Evolutionary conservation across 1,284 basidiomycete species (phyloP), one percentile per base, ranked within the genome.

Genomic region (Puccinia novopanici): DNA sequence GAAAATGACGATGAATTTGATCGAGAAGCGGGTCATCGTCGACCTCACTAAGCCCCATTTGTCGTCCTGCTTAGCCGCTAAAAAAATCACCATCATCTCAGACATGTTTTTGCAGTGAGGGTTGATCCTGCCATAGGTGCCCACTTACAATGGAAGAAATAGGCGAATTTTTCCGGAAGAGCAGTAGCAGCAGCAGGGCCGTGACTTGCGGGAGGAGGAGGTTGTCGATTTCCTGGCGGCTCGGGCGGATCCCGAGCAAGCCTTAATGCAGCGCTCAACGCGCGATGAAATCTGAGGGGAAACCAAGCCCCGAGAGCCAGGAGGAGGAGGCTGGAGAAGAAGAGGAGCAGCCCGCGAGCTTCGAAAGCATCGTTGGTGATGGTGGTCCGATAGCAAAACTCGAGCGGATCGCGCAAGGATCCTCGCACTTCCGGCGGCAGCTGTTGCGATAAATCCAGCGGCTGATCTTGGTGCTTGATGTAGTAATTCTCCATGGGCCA

Each of bases 371-470:
- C 90, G 67, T 88, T 88, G 81, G 89, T 88, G 91, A 92, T 90
- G 2, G 91, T 91, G 0, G 91, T 91, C 2, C 83, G 85, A 87
- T 90, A 93, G 85, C 92, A 93, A 83, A 93, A 92, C 85, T 93
- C 45, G 50, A 52, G 13, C 0, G 67, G 67, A 10, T 27, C 45
- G 27, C 34, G 91, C 77, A 91, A 84, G 2, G 91, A 89, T 74
- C 90, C 89, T 72, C 89, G 88, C 84, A 87, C 91, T 85, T 89
- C 87, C 82, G 88, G 87, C 0, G 88, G 59, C 10, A 40, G 8
- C 45, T n/a, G 90, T 88, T 12, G 45, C 10, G 50, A 1, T 30
- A 70, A 50, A 30, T 52, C 52, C 5, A 52, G n/a, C 2, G 30
- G 6, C 22, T 52, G 45, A 40, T 70, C 67, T 27, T 50, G 30